phyloP scores from a whole-genome alignment of 1,139 yeast species.

The Protomyces arabidopsidicola region DNA sequence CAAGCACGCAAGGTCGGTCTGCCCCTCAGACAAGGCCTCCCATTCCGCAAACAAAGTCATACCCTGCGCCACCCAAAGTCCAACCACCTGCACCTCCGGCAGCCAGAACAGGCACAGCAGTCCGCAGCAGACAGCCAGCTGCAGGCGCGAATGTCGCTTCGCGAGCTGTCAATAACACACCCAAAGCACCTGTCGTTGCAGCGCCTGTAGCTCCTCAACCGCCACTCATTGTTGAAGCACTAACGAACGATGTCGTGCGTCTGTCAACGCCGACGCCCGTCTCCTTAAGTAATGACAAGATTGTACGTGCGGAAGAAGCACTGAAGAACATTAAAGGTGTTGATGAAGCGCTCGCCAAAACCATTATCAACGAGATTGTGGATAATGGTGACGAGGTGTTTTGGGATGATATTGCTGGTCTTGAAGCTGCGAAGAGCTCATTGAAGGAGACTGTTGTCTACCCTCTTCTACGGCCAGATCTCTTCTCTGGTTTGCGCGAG shows the following conservation, averaged over 20 bases:
- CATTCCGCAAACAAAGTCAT: neutral
- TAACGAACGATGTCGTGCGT: neutral
- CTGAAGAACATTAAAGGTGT: slow-evolving; percentile 44
- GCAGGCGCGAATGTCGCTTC: neutral
- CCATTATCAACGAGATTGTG: slow-evolving; percentile 83
- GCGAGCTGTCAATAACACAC: neutral
- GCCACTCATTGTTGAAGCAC: slow-evolving; percentile 7
- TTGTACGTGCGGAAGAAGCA: slow-evolving; percentile 33
- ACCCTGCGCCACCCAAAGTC: neutral
- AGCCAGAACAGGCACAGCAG: neutral
- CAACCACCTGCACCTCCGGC: neutral
- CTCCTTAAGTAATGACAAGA: slow-evolving; percentile 14
- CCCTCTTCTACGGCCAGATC: slow-evolving; percentile 89
- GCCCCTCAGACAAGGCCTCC: slow-evolving; percentile 8
- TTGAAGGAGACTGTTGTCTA: slow-evolving; percentile 94
- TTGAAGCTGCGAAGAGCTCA: slow-evolving; percentile 82
- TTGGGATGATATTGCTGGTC: slow-evolving; percentile 96
- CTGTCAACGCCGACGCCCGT: neutral
- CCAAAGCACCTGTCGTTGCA: neutral
- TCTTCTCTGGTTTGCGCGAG: slow-evolving; percentile 84
- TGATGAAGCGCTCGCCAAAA: slow-evolving; percentile 69
- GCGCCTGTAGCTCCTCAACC: neutral
- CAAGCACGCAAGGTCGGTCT: neutral
- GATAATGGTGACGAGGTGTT: slow-evolving; percentile 92
- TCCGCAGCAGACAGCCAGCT: neutral